A percentile compares a stretch with the other conserved stretches of the same genome.
phyloP scores from a whole-genome alignment of 768 basidiomycete species.

The Omphalotus guepiniiformis region DNA sequence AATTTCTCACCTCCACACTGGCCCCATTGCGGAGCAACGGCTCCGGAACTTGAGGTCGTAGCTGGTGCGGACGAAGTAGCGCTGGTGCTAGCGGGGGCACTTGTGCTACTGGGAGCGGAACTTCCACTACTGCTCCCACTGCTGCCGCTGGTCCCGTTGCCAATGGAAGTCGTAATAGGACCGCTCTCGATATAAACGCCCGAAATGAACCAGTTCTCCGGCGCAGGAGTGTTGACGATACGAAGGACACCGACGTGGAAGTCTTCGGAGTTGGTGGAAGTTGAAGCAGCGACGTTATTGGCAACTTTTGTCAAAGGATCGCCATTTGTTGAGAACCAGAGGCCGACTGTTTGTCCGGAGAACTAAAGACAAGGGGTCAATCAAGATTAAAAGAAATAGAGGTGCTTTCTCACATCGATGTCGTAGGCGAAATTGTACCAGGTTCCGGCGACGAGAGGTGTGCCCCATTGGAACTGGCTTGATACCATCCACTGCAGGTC shows the following conservation, averaged over 20 bases:
- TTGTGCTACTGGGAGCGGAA: slow-evolving; percentile 6
- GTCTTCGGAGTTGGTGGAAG: slow-evolving; percentile 56
- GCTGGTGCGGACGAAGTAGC: slow-evolving; percentile 20
- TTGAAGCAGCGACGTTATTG: slow-evolving; percentile 40
- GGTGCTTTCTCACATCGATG: slow-evolving; percentile 41
- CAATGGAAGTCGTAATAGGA: slow-evolving; percentile 49
- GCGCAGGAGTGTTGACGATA: slow-evolving; percentile 38
- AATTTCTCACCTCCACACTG: slow-evolving; percentile 44
- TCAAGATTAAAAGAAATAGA: background rate
- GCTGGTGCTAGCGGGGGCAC: slow-evolving; percentile 18
- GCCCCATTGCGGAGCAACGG: slow-evolving; percentile 36
- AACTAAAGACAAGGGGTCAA: slow-evolving; percentile 32
- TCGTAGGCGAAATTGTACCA: slow-evolving; percentile 71
- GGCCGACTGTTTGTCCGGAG: slow-evolving; percentile 45
- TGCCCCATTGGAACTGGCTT: slow-evolving; percentile 44
- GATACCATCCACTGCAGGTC: slow-evolving; percentile 52
- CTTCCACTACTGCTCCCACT: slow-evolving; percentile 14
- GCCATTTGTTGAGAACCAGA: slow-evolving; percentile 52
- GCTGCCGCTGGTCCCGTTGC: slow-evolving; percentile 26
- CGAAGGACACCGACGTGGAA: slow-evolving; percentile 62
- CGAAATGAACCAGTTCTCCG: slow-evolving; percentile 57
- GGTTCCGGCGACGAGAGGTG: slow-evolving; percentile 44
- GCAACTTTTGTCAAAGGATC: slow-evolving; percentile 46
- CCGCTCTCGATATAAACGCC: slow-evolving; percentile 60
- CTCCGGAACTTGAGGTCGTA: slow-evolving; percentile 27